Evolutionary conservation across 2,329 filamentous ascomycete genomes (phyloP).

Genomic region (Aquanectria penicillioides): DNA sequence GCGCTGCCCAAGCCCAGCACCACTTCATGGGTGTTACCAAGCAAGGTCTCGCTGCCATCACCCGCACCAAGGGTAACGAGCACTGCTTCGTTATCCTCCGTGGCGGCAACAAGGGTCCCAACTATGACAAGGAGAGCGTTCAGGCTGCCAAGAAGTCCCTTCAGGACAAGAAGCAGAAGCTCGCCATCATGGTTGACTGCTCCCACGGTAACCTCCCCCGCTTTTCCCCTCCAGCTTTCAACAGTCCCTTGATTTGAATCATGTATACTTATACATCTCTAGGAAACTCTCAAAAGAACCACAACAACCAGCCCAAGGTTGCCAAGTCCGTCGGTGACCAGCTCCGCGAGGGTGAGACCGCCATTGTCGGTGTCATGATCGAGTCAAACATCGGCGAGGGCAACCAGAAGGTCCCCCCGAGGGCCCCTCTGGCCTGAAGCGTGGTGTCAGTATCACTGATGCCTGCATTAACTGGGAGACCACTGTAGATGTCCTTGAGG

Average conservation of each 20-base stretch:
- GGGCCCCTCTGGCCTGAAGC: constrained; percentile 81
- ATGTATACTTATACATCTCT: constrained; percentile 10
- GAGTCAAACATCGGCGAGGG: constrained; percentile 96
- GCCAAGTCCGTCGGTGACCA: constrained; percentile 85
- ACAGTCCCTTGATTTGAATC: too few species aligned
- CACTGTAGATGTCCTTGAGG: constrained; percentile 83
- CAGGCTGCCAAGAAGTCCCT: constrained; percentile 81
- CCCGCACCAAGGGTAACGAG: constrained; percentile 91
- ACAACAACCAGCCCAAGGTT: constrained; percentile 96
- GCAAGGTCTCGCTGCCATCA: constrained; percentile 94
- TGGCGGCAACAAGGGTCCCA: constrained; percentile 90
- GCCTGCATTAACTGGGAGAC: constrained; percentile 95
- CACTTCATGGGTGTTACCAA: constrained; percentile 99
- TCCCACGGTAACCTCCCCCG: constrained; percentile 79
- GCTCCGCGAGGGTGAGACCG: constrained; percentile 84
- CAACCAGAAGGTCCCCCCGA: constrained; percentile 89
- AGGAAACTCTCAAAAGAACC: constrained; percentile 98
- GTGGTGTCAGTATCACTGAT: constrained; percentile 94
- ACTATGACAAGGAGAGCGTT: constrained; percentile 90
- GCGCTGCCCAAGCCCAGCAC: constrained; percentile 83
- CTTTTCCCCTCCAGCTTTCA: constrained; percentile 74
- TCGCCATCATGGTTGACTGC: constrained; percentile 98
- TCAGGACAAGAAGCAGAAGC: constrained; percentile 82
- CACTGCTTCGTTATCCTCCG: constrained; percentile 97
- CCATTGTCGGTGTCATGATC: constrained; percentile 97